phyloP scores from a whole-genome alignment of 2,329 filamentous ascomycete genomes.

The Monosporascus ibericus region DNA sequence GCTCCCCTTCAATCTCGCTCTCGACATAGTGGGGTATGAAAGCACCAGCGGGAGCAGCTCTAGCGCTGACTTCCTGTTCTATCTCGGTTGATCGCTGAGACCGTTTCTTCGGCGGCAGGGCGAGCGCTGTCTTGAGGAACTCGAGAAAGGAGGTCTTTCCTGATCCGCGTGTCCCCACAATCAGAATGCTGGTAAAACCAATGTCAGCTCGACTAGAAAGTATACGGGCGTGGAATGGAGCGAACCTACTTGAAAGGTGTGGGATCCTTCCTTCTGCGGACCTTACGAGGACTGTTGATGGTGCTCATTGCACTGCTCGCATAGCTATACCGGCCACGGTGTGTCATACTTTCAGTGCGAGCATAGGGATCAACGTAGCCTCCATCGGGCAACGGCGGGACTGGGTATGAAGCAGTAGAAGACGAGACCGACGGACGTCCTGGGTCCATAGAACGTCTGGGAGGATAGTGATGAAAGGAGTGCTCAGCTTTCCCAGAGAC shows the following conservation, averaged over 20 bases:
- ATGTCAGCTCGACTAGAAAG: constrained; percentile 10
- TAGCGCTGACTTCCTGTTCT: constrained; percentile 52
- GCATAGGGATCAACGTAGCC: constrained; percentile 70
- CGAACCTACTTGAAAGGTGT: constrained; percentile 91
- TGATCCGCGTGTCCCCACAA: constrained; percentile 79
- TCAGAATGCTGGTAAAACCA: constrained; percentile 61
- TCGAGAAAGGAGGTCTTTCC: constrained; percentile 97
- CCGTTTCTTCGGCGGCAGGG: constrained; percentile 75
- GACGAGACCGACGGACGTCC: constrained; percentile 33
- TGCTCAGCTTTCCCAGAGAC: constrained; percentile 26
- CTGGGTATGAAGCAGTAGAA: constrained; percentile 45
- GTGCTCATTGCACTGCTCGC: constrained; percentile 86
- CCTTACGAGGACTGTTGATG: constrained; percentile 85
- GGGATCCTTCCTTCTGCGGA: constrained; percentile 92
- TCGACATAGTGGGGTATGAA: constrained; percentile 89
- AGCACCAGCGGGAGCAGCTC: constrained; percentile 52
- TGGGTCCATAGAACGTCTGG: constrained; percentile 51
- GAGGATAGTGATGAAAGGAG: constrained; percentile 26
- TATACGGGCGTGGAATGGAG: not conserved
- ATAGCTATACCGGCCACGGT: constrained; percentile 94
- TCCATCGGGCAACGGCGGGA: constrained; percentile 57
- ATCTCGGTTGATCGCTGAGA: constrained; percentile 39
- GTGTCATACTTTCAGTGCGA: constrained; percentile 88
- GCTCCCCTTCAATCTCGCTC: constrained; percentile 87
- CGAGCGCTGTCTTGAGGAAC: constrained; percentile 82